phyloP scores from a whole-genome alignment of 148 eudicot species.

The Rhododendron molle region DNA sequence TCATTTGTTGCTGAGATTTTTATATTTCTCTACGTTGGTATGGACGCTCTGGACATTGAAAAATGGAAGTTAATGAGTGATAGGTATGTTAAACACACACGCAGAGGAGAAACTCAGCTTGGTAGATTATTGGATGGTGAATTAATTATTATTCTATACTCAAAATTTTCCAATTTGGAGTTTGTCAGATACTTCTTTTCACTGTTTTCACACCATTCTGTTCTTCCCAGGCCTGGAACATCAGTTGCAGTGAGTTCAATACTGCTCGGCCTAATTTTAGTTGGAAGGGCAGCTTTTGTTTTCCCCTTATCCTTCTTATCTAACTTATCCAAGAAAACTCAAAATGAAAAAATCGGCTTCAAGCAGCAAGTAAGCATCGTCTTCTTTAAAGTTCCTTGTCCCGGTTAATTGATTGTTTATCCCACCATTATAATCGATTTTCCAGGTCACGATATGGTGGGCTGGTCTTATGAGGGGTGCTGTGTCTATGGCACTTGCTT shows the following conservation, averaged over 20 bases:
- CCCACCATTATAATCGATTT: neutral
- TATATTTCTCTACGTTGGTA: conserved; percentile 35
- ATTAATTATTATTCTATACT: neutral
- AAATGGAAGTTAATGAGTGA: conserved; percentile 72
- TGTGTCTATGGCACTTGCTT: conserved; percentile 95
- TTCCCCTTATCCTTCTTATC: conserved; percentile 75
- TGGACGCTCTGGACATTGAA: conserved; percentile 67
- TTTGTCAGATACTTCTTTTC: neutral
- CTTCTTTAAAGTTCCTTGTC: neutral
- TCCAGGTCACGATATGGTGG: conserved; percentile 89
- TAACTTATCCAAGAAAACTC: conserved; percentile 48
- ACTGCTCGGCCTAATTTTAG: conserved; percentile 61
- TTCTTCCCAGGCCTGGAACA: conserved; percentile 16
- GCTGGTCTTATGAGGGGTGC: conserved; percentile 34
- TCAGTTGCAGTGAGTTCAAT: conserved; percentile 69
- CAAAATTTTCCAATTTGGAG: neutral
- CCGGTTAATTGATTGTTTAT: neutral
- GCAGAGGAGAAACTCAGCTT: neutral
- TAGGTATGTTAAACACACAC: conserved; percentile 35
- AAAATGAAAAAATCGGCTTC: conserved; percentile 41
- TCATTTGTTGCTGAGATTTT: conserved; percentile 78
- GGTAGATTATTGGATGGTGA: neutral
- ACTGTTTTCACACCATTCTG: conserved; percentile 4
- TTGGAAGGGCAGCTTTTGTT: conserved; percentile 87
- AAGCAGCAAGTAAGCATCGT: conserved; percentile 59